These are phyloP conservation scores for Nothophytophthora sp. DNA, from an alignment of 352 stramenopile genomes.

Conservation along the genomic window DNA sequence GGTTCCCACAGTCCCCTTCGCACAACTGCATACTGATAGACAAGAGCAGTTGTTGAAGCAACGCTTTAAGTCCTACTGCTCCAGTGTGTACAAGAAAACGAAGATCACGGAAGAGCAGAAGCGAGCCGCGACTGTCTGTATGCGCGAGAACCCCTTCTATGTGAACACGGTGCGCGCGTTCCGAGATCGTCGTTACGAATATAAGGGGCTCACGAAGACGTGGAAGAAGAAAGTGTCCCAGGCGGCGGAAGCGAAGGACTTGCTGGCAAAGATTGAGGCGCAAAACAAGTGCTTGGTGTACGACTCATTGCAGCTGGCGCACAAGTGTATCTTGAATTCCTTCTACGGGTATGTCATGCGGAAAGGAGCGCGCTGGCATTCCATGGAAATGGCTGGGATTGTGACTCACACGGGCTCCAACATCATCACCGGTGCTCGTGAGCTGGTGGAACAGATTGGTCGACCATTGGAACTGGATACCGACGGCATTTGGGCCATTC, in stretches of 20 bases:
- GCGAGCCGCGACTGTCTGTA: conserved; percentile 96
- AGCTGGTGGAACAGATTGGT: conserved; percentile 95
- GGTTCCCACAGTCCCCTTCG: conserved; percentile 51
- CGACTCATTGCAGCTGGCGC: conserved; percentile 98
- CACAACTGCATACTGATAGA: conserved; percentile 52
- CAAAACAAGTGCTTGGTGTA: conserved; percentile 93
- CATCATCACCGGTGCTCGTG: conserved; percentile 97
- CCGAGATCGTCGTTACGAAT: conserved; percentile 98
- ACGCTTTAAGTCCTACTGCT: conserved; percentile 93
- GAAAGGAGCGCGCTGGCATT: conserved; percentile 98
- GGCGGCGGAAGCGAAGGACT: conserved; percentile 80
- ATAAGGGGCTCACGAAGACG: conserved; percentile 98
- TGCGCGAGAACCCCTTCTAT: conserved; percentile 99
- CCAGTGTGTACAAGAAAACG: conserved; percentile 97
- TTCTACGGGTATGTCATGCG: conserved; percentile 99
- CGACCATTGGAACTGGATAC: conserved; percentile 98
- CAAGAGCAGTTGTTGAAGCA: conserved; percentile 73
- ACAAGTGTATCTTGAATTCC: conserved; percentile 99
- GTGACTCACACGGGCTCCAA: conserved; percentile 98
- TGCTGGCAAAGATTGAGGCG: conserved; percentile 88
- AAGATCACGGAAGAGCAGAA: conserved; percentile 97
- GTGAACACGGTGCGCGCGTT: conserved; percentile 99
- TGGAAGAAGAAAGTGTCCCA: conserved; percentile 86
- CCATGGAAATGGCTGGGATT: conserved; percentile 99
- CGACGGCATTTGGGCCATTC: conserved; percentile 99